Conservation (phyloP, 108 stramenopile genomes). For the Seminavis robusta region DNA sequence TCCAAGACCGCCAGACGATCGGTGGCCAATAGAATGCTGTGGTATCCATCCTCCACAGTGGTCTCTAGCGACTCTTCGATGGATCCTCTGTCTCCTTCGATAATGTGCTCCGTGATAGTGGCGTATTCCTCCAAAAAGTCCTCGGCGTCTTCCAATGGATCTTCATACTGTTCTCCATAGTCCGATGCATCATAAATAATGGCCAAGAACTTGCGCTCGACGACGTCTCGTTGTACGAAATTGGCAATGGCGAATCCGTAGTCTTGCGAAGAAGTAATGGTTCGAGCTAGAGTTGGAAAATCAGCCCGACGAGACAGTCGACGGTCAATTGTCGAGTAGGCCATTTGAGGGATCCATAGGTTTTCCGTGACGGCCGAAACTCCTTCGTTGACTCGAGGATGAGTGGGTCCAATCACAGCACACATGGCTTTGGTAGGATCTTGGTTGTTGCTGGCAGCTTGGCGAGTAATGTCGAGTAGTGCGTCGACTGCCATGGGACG, state of each 20-base stretch:
- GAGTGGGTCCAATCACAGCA: constrained; percentile 17
- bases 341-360: constrained; percentile 13
- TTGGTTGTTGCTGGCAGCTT: not conserved
- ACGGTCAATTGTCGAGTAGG: constrained; percentile 11
- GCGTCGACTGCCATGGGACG: constrained; percentile 4
- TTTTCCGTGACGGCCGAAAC: constrained; percentile 6
- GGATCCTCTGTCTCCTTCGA: not conserved
- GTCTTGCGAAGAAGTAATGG: constrained; percentile 4
- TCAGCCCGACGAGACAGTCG: not conserved
- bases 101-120: constrained; percentile 3
- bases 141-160: constrained; percentile 11
- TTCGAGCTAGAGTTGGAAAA: constrained; percentile 13
- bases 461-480: not conserved
- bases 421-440: not conserved
- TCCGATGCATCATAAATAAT: constrained; percentile 12
- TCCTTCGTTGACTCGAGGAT: constrained; percentile 7
- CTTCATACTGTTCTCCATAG: constrained; percentile 17
- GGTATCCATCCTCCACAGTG: constrained; percentile 1
- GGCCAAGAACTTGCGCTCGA: constrained; percentile 1
- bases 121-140: not conserved
- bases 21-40: not conserved
- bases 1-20: constrained; percentile 3
- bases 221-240: constrained; percentile 1
- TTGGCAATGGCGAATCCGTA: not conserved
- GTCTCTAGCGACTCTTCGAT: constrained; percentile 1